Percentiles rank a stretch among this genome's conserved stretches.
Evolutionary conservation across 1,284 basidiomycete genomes (phyloP).

Genomic region (Melampsora larici-populina): DNA sequence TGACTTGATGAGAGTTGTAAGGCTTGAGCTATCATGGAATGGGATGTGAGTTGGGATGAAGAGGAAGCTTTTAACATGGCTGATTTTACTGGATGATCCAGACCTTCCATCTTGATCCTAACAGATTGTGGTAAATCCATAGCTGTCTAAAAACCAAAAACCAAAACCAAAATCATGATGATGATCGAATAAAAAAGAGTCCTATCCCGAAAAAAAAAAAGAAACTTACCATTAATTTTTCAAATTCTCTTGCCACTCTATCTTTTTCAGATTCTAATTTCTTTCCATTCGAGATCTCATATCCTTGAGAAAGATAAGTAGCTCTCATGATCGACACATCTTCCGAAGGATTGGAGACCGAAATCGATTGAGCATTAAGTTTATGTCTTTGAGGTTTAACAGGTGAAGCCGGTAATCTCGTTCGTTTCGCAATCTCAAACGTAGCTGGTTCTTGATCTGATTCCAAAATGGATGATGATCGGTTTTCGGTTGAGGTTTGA

Average conservation of each 20-base stretch:
- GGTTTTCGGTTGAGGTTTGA: neutral
- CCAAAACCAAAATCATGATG: neutral
- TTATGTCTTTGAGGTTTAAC: neutral
- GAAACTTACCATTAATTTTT: constrained; percentile 30
- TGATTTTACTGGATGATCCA: constrained; percentile 76
- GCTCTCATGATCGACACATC: constrained; percentile 13
- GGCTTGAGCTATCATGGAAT: neutral
- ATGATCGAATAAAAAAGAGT: neutral
- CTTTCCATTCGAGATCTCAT: neutral
- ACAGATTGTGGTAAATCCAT: constrained; percentile 74
- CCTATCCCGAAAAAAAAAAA: no score
- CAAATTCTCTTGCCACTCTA: constrained; percentile 38
- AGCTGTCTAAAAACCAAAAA: constrained; percentile 63
- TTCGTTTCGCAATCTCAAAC: neutral
- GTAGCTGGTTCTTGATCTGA: neutral
- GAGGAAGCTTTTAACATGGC: constrained; percentile 84
- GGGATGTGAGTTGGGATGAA: constrained; percentile 49
- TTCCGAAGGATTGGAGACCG: neutral
- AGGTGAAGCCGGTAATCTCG: neutral
- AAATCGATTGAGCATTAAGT: no score
- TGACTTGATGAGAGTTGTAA: neutral
- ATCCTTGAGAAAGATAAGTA: constrained; percentile 14
- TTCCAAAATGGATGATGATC: neutral
- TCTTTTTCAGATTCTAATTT: constrained; percentile 37
- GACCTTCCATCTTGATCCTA: constrained; percentile 69